Percentiles rank a stretch among this genome's conserved stretches.
Evolutionary conservation across 441 rosid species (phyloP).

Genomic region (Adansonia grandidieri): DNA sequence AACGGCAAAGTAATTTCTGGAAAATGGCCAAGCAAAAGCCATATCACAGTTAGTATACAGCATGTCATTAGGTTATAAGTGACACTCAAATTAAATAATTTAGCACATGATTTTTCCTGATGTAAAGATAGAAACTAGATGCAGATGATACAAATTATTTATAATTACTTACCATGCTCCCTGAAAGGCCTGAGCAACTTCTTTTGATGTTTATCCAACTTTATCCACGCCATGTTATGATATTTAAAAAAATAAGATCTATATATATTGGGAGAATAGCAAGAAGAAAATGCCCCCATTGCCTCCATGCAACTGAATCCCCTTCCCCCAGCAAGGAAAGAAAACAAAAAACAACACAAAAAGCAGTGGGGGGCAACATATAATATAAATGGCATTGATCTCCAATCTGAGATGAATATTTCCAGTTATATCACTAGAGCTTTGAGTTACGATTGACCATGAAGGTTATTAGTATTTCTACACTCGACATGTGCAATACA

Average conservation of each 20-base stretch:
- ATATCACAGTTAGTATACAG: slow-evolving; percentile 11
- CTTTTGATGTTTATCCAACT: slow-evolving; percentile 1
- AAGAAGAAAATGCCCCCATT: background rate
- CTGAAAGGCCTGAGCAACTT: background rate
- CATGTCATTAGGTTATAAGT: slow-evolving; percentile 1
- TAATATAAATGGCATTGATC: background rate
- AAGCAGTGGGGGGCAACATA: background rate
- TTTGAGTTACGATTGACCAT: background rate
- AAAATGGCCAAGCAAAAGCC: slow-evolving; percentile 34
- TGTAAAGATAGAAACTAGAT: background rate
- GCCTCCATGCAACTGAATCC: background rate
- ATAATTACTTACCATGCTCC: slow-evolving; percentile 7
- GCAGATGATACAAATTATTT: slow-evolving; percentile 10
- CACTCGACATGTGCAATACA: background rate
- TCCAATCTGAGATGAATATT: background rate
- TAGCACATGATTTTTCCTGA: background rate
- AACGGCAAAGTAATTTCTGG: slow-evolving; percentile 75
- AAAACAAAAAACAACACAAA: too few relatives aligned
- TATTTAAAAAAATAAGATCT: background rate
- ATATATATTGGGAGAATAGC: background rate
- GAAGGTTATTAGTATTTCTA: background rate
- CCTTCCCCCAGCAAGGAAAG: background rate
- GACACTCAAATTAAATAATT: slow-evolving; percentile 17
- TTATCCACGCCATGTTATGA: background rate
- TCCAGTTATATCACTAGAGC: background rate